Evolutionary conservation across 345 rosid species (phyloP).

Genomic region (Ceriops zippeliana): DNA sequence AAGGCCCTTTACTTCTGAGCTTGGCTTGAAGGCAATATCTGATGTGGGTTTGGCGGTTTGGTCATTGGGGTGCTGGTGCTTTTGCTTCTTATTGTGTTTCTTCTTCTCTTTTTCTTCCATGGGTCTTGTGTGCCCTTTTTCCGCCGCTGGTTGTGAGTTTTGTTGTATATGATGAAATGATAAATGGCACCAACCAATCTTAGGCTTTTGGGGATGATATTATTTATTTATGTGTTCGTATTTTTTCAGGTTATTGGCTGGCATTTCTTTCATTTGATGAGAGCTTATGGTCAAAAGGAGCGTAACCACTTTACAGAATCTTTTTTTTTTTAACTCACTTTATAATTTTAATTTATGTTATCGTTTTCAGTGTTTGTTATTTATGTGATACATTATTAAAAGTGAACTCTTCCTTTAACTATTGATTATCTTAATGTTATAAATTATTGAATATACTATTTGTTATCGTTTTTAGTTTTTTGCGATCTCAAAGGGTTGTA

Average conservation of each 20-base stretch:
- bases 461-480: not conserved
- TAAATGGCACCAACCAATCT: conserved; percentile 18
- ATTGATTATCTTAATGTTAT: not conserved
- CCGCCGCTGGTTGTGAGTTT: conserved; percentile 3
- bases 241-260: not conserved
- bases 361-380: conserved; percentile 14
- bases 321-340: not conserved
- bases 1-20: conserved; percentile 80
- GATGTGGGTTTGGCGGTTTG: conserved; percentile 46
- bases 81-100: conserved; percentile 65
- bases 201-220: conserved; percentile 11
- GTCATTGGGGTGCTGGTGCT: conserved; percentile 59
- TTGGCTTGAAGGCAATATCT: conserved; percentile 69
- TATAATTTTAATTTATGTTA: not conserved
- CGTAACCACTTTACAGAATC: conserved; percentile 15
- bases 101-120: conserved; percentile 66
- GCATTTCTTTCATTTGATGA: conserved; percentile 4
- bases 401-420: not conserved
- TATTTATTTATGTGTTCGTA: not conserved
- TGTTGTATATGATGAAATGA: conserved; percentile 6
- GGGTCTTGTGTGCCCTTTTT: conserved; percentile 9
- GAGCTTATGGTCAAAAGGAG: conserved; percentile 18
- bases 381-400: not conserved
- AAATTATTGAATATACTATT: not conserved
- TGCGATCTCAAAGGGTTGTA: no score